Conservation (phyloP, 805 yeast species). For the Candida pseudofarinosa region DNA sequence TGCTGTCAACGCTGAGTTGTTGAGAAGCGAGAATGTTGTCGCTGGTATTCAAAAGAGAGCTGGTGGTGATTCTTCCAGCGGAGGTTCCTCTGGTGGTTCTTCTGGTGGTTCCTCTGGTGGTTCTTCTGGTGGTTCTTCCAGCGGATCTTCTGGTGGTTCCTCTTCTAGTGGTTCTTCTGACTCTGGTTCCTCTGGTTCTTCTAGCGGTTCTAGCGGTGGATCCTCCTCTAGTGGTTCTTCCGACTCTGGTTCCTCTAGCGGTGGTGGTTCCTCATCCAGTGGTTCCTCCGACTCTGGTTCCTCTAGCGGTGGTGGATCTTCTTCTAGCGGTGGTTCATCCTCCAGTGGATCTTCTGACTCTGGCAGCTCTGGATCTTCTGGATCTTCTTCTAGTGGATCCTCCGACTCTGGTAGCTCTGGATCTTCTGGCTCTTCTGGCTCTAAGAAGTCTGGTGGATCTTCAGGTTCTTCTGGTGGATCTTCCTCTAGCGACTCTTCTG, state of each 20-base stretch:
- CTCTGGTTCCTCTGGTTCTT: constrained; percentile 5
- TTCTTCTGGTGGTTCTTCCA: constrained; percentile 1
- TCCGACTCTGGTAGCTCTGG: not conserved
- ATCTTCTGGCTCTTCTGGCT: not conserved
- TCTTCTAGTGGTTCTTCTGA: constrained; percentile 5
- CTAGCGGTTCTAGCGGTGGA: constrained; percentile 5
- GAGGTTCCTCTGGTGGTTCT: constrained; percentile 3
- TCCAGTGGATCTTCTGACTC: not conserved
- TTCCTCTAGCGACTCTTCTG: not conserved
- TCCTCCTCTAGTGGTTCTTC: constrained; percentile 1
- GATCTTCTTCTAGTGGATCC: not conserved
- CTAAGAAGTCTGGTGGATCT: not conserved
- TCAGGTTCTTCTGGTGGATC: not conserved
- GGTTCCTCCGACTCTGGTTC: not conserved
- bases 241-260: not conserved
- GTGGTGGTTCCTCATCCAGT: not conserved
- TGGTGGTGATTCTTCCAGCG: not conserved
- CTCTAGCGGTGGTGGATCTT: not conserved
- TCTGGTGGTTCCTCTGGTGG: constrained; percentile 3
- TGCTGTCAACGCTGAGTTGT: constrained; percentile 7
- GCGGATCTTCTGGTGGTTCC: not conserved
- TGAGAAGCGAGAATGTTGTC: constrained; percentile 3
- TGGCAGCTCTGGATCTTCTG: not conserved
- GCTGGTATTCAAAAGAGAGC: constrained; percentile 1
- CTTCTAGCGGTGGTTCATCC: not conserved